Evolutionary conservation across 164 flowering plant species (phyloP), one percentile per base, ranked within the genome.

Genomic region (Nymphaea thermarum): DNA sequence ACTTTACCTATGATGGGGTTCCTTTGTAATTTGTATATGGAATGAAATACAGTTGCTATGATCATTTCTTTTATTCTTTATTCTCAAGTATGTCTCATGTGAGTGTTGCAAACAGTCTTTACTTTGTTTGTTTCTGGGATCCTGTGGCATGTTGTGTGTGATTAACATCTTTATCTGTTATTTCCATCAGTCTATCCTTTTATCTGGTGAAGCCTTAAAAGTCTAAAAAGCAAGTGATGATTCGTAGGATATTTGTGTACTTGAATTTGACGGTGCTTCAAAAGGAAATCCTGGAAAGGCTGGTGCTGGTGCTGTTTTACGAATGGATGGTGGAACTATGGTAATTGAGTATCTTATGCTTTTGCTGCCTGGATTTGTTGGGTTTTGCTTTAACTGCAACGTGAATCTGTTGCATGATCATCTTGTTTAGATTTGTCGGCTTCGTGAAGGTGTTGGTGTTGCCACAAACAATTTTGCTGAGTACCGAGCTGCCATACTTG

Each of bases 181-280:
- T 6, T 14, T 47, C 12, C 12, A 12, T 3, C 2, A 6, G 5
- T 47, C 6, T 12, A 6, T 25, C 36, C 36, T 25, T 25, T 25
- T 47, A 6, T 47, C 12, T 12, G 7, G 55, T 6, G 7, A 47
- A 12, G 7, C 55, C 55, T 10, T 45, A 45, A 45, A 45, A 5
- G 53, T 47, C 55, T 47, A 47, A 47, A 7, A 12, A 6, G 55
- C 11, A 12, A 47, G 55, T 47, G 11, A 61, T 43, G 43, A 11
- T 71, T 70, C 77, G 62, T 68, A 91, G 95, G 68, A 44, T 2
- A 78, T 85, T 44, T 91, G 90, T 75, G 65, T 77, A 71, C 77
- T 94, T 67, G 87, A 91, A 82, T 92, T 95, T 80, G 98, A 95
- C 83, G 99, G 99, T 70, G 96, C 97, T 65, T 86, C 96, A 63